phyloP scores from a whole-genome alignment of 169 alveolate genomes.

The Plasmodium vivax region DNA sequence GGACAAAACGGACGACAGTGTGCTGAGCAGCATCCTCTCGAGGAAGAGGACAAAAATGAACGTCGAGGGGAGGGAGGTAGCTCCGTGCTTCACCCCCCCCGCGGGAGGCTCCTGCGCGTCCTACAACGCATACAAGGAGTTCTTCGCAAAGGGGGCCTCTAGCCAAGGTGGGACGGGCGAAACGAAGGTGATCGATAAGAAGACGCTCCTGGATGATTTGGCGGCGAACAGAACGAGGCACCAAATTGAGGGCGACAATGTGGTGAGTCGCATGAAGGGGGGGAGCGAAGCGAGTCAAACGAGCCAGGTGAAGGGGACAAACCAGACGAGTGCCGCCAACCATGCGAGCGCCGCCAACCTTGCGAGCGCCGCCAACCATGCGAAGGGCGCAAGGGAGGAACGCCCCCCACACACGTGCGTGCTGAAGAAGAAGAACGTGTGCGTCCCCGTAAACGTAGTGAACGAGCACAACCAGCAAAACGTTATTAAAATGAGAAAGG shows the following conservation, averaged over 20 bases:
- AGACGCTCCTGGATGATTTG: neutral
- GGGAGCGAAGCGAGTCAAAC: neutral
- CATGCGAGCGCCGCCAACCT: too few species aligned
- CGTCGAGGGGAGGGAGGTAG: neutral
- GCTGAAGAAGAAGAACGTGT: conserved; percentile 54
- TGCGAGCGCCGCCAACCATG: too few species aligned
- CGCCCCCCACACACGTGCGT: neutral
- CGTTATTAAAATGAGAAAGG: neutral
- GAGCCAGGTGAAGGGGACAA: neutral
- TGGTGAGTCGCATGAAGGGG: conserved; percentile 6
- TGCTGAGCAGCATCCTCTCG: conserved; percentile 27
- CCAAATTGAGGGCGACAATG: conserved; percentile 28
- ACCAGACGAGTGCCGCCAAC: neutral
- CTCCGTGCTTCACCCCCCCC: neutral
- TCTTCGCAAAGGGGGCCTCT: conserved; percentile 1
- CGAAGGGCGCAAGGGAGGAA: neutral
- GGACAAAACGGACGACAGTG: conserved; percentile 19
- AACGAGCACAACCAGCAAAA: conserved; percentile 9
- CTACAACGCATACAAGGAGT: conserved; percentile 39
- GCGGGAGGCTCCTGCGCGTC: neutral
- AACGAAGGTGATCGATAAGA: neutral
- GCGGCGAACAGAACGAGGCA: neutral
- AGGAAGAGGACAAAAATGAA: conserved; percentile 35
- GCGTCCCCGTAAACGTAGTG: conserved; percentile 37
- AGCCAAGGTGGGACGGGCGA: neutral